phyloP scores from a whole-genome alignment of 1,139 yeast genomes.

The Meyerozyma guilliermondii region DNA sequence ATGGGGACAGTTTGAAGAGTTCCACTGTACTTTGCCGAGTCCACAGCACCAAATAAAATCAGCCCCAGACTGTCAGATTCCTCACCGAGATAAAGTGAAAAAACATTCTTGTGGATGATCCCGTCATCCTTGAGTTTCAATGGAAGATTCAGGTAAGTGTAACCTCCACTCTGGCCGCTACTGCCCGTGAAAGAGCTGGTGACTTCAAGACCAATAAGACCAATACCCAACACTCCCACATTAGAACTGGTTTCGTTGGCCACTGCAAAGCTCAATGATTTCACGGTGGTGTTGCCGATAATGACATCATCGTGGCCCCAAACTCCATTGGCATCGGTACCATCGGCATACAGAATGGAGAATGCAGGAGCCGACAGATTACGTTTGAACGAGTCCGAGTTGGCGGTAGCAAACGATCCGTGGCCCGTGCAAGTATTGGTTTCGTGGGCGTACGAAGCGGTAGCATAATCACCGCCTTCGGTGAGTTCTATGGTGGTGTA shows the following conservation, averaged over 20 bases:
- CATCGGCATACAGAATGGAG: constrained; percentile 58
- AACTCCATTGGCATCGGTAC: constrained; percentile 53
- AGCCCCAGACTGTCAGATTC: constrained; percentile 37
- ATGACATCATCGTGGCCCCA: constrained; percentile 47
- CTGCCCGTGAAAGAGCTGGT: constrained; percentile 10
- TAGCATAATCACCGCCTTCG: constrained; percentile 7
- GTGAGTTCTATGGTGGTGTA: constrained; percentile 2
- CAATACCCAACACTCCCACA: constrained; percentile 52
- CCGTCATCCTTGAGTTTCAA: constrained; percentile 47
- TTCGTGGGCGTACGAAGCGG: constrained; percentile 2
- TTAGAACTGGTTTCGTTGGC: constrained; percentile 39
- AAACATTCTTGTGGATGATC: constrained; percentile 41
- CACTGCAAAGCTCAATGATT: constrained; percentile 45
- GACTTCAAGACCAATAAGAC: constrained; percentile 48
- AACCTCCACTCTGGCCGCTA: constrained; percentile 9
- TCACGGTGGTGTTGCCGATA: constrained; percentile 37
- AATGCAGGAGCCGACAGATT: constrained; percentile 31
- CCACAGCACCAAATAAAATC: constrained; percentile 56
- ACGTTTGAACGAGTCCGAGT: constrained; percentile 26
- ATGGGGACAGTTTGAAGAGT: constrained; percentile 15
- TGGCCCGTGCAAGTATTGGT: constrained; percentile 29
- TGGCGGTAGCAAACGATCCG: constrained; percentile 36
- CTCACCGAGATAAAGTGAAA: constrained; percentile 47
- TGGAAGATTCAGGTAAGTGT: constrained; percentile 52
- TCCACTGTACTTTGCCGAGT: constrained; percentile 48